Base-by-base conservation (phyloP, 2,329 filamentous ascomycete species). In the Aspergillus brasiliensis region DNA sequence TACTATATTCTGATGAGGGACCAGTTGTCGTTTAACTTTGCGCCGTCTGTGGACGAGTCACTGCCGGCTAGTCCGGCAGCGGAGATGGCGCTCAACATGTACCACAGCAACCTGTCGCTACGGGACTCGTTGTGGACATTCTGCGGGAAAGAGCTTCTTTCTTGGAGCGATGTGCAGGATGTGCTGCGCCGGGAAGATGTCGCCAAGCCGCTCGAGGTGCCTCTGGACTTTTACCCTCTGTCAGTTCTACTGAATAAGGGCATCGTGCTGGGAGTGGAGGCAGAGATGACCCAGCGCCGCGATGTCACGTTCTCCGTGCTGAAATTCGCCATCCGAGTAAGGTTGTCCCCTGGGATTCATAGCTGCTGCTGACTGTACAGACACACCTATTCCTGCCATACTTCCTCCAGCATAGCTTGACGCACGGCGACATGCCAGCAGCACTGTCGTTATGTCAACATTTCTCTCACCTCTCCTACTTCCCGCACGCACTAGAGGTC, bases 61-160 rank as follows among this genome's bases (percentile, higher is more conserved):
- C 68, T 80, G 31, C 81, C 82, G 13, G 73, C 79, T 5, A 84
- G 81, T 58, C 81, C 82, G 1, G 81, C 80, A 5, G 77, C 76
- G 40, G 80, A 78, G 57, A 69, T 80, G 67, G 75, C 74, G 19
- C 75, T 81, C 59, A 79, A 76, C 51, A 75, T 75, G 57, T 74
- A 80, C 47, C 76, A 81, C 59, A 72, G 67, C 25, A 81, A 80
- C 55, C 77, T 86, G 64, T 84, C 86, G 65, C 78, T 99, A 42
- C 86, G 87, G 56, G 92, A 97, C 77, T 98, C 95, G 1, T 80
- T 99, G 2, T 99, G 95, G 95, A 87, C 92, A 48, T 98, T 97
- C 76, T 92, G 97, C 69, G 95, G 95, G 5, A 86, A 86, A 58
- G 88, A 93, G 65, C 85, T 98, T 66, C 90, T 92, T 65, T 86